phyloP scores from a whole-genome alignment of 2,329 filamentous ascomycete species.

The Penicillium freii region DNA sequence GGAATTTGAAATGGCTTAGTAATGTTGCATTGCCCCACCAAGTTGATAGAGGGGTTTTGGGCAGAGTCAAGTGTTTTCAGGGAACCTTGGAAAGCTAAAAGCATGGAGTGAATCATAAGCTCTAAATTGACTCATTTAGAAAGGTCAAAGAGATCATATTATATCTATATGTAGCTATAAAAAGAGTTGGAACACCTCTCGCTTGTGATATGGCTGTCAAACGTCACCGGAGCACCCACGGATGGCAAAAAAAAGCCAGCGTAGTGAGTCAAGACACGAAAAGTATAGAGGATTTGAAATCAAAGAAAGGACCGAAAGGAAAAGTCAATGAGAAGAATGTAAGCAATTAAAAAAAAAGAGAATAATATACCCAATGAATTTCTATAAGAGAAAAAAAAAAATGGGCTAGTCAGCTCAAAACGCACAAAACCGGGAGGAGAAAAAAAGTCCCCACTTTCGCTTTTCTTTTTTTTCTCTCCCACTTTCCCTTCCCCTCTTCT shows the following conservation, averaged over 20 bases:
- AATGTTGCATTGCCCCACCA: constrained; percentile 2
- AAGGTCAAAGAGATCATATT: background rate
- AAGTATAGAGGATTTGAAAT: constrained; percentile 6
- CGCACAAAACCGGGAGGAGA: constrained; percentile 25
- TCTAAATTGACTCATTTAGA: background rate
- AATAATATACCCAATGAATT: too few relatives aligned
- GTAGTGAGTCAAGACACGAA: constrained; percentile 3
- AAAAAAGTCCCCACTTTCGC: constrained; percentile 30
- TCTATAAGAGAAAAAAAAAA: background rate
- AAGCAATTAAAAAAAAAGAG: background rate
- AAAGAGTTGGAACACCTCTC: background rate
- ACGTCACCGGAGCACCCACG: constrained; percentile 9
- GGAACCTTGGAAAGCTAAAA: background rate
- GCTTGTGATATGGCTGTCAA: background rate
- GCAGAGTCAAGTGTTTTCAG: background rate
- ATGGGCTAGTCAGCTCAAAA: constrained; percentile 12
- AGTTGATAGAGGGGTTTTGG: constrained; percentile 3
- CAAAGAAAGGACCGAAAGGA: background rate
- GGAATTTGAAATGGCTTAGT: background rate
- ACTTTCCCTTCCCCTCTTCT: constrained; percentile 31
- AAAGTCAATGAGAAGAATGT: background rate
- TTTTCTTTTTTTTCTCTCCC: constrained; percentile 29
- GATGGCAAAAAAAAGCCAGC: background rate
- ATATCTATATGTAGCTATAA: background rate
- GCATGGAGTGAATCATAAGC: background rate